A percentile compares a stretch with the other conserved stretches of the same genome.
phyloP scores from a whole-genome alignment of 2,329 filamentous ascomycete genomes.

The Exophiala bonariae region DNA sequence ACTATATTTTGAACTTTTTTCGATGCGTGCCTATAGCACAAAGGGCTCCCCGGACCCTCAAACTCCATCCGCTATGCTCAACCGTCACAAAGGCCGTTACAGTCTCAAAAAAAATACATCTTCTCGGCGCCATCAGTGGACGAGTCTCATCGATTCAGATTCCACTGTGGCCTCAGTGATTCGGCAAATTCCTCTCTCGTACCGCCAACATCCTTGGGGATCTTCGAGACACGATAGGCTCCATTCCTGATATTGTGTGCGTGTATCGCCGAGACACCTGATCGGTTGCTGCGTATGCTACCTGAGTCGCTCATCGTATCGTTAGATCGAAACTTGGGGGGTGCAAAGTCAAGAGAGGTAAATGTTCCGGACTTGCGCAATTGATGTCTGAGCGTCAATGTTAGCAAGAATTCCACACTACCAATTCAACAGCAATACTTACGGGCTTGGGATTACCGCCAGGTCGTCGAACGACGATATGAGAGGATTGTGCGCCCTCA shows the following conservation, averaged over 20 bases:
- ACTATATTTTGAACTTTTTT: background rate
- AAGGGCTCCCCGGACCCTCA: background rate
- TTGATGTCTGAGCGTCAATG: conserved; percentile 38
- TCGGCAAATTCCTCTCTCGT: conserved; percentile 66
- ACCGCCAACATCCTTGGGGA: conserved; percentile 80
- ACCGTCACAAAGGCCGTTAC: background rate
- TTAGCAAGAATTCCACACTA: conserved; percentile 22
- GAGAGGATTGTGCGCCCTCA: conserved; percentile 75
- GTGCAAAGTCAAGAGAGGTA: conserved; percentile 51
- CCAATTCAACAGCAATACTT: conserved; percentile 51
- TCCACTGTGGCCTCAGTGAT: conserved; percentile 59
- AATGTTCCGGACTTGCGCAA: conserved; percentile 51
- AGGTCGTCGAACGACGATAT: conserved; percentile 86
- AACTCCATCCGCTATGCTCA: conserved; percentile 22
- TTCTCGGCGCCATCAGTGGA: background rate
- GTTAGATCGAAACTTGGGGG: conserved; percentile 47
- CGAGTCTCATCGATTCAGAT: conserved; percentile 39
- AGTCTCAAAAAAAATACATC: background rate
- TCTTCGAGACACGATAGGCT: conserved; percentile 80
- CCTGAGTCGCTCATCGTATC: conserved; percentile 47
- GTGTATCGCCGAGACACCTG: conserved; percentile 72
- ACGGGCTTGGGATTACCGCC: conserved; percentile 82
- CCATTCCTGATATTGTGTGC: conserved; percentile 73
- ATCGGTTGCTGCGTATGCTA: conserved; percentile 67
- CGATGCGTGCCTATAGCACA: background rate